These are phyloP conservation scores for Incumbomyces lentus DNA, from an alignment of 2,329 filamentous ascomycete species.

Conservation along the genomic window DNA sequence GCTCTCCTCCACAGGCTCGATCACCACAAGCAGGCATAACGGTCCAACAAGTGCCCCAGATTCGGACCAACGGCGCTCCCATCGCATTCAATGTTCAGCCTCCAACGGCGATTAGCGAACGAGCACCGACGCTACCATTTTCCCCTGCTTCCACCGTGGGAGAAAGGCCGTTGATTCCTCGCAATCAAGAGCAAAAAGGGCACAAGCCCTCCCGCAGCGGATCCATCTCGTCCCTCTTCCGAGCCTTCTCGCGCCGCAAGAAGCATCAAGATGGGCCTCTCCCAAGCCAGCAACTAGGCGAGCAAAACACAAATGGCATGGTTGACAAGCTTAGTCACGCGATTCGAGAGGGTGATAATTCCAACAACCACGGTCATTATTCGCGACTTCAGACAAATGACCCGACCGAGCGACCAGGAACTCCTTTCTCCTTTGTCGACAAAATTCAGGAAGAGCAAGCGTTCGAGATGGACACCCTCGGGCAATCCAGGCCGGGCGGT, in stretches of 20 bases:
- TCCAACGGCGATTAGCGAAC: conserved; percentile 1
- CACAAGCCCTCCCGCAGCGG: conserved; percentile 15
- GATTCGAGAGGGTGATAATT: conserved; percentile 12
- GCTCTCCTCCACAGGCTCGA: background rate
- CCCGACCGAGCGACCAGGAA: conserved; percentile 61
- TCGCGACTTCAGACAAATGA: conserved; percentile 8
- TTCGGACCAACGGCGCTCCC: conserved; percentile 4
- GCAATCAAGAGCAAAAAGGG: conserved; percentile 2
- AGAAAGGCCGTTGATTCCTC: conserved; percentile 12
- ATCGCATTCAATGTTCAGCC: conserved; percentile 3
- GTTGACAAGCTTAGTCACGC: conserved; percentile 19
- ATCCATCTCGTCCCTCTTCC: conserved; percentile 17
- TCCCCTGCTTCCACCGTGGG: conserved; percentile 7
- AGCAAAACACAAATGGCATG: conserved; percentile 14
- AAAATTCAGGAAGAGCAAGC: conserved; percentile 17
- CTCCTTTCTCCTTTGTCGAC: conserved; percentile 62
- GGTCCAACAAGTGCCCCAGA: background rate
- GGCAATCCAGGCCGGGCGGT: conserved; percentile 5
- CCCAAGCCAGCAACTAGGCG: conserved; percentile 18
- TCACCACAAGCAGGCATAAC: conserved; percentile 1
- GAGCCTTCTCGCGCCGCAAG: conserved; percentile 16
- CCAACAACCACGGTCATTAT: conserved; percentile 7
- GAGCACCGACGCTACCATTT: conserved; percentile 3
- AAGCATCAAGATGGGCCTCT: conserved; percentile 11
- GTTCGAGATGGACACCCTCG: conserved; percentile 19